Percentiles rank a stretch among this genome's conserved stretches.
phyloP scores from a whole-genome alignment of 768 basidiomycete species.

The Lactifluus subvellereus region DNA sequence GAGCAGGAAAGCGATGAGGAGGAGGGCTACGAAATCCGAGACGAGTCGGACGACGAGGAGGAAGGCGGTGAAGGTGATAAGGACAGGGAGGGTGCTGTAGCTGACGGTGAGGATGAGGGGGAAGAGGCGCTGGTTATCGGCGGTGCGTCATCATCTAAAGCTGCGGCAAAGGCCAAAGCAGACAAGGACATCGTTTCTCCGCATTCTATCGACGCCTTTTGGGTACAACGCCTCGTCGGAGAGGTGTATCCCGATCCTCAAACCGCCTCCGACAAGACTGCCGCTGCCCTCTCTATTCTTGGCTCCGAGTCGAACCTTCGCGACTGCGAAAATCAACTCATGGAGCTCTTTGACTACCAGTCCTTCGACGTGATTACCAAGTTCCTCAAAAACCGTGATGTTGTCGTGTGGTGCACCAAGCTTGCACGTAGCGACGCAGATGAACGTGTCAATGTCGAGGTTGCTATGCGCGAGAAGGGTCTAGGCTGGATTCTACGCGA shows the following conservation, averaged over 20 bases:
- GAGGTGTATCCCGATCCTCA: slow-evolving; percentile 91
- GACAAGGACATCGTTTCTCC: slow-evolving; percentile 83
- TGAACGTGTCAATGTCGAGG: slow-evolving; percentile 88
- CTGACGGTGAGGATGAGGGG: slow-evolving; percentile 47
- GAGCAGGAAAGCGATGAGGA: slow-evolving; percentile 91
- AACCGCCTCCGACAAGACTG: slow-evolving; percentile 88
- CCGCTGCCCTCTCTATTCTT: slow-evolving; percentile 76
- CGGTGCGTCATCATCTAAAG: slow-evolving; percentile 48
- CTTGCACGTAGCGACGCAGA: slow-evolving; percentile 85
- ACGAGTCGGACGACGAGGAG: slow-evolving; percentile 75
- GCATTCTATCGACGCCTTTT: slow-evolving; percentile 93
- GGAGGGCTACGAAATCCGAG: slow-evolving; percentile 79
- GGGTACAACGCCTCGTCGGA: slow-evolving; percentile 93
- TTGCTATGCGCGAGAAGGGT: slow-evolving; percentile 97
- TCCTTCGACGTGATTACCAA: slow-evolving; percentile 85
- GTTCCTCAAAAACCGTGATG: slow-evolving; percentile 92
- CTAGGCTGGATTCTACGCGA: slow-evolving; percentile 94
- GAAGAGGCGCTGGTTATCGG: slow-evolving; percentile 78
- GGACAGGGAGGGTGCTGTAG: slow-evolving; percentile 38
- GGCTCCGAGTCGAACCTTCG: slow-evolving; percentile 82
- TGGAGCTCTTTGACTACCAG: slow-evolving; percentile 94
- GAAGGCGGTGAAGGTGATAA: slow-evolving; percentile 47
- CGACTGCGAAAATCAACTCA: slow-evolving; percentile 92
- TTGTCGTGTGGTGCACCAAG: slow-evolving; percentile 97
- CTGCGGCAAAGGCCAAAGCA: slow-evolving; percentile 43